phyloP scores from a whole-genome alignment of 2,329 filamentous ascomycete genomes.

The Aspergillus sp. region DNA sequence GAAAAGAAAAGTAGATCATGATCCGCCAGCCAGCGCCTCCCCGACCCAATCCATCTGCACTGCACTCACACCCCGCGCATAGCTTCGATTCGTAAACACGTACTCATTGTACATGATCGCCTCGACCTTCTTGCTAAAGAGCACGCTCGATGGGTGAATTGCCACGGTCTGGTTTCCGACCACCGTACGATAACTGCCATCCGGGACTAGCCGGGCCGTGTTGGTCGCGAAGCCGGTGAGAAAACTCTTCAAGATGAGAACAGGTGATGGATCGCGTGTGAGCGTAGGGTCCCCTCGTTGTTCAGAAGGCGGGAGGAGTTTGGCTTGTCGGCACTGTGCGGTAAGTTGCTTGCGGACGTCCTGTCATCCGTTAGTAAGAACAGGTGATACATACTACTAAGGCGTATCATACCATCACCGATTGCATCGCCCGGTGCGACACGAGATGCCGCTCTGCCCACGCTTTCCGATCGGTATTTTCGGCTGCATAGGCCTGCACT shows the following conservation, averaged over 20 bases:
- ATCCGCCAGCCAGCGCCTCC: constrained; percentile 36
- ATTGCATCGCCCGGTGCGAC: constrained; percentile 58
- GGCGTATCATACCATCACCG: constrained; percentile 46
- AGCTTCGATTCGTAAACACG: constrained; percentile 58
- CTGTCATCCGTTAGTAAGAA: constrained; percentile 19
- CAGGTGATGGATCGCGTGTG: constrained; percentile 33
- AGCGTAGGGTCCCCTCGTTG: constrained; percentile 6
- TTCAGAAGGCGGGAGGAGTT: constrained; percentile 29
- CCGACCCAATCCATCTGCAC: constrained; percentile 58
- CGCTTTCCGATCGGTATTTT: constrained; percentile 51
- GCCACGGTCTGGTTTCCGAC: constrained; percentile 56
- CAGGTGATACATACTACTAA: no score
- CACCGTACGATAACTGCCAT: constrained; percentile 56
- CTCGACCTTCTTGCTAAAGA: constrained; percentile 55
- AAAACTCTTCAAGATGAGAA: constrained; percentile 52
- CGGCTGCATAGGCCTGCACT: constrained; percentile 53
- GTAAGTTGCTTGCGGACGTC: constrained; percentile 58
- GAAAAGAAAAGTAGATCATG: neutral
- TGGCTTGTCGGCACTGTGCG: constrained; percentile 47
- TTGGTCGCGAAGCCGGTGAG: constrained; percentile 55
- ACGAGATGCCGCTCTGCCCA: constrained; percentile 56
- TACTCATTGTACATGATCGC: constrained; percentile 61
- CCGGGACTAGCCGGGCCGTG: constrained; percentile 53
- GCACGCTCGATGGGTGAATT: constrained; percentile 56
- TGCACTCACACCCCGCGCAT: constrained; percentile 56